Conservation (phyloP, 2,329 filamentous ascomycete species). For the Colletotrichum spaethianum region DNA sequence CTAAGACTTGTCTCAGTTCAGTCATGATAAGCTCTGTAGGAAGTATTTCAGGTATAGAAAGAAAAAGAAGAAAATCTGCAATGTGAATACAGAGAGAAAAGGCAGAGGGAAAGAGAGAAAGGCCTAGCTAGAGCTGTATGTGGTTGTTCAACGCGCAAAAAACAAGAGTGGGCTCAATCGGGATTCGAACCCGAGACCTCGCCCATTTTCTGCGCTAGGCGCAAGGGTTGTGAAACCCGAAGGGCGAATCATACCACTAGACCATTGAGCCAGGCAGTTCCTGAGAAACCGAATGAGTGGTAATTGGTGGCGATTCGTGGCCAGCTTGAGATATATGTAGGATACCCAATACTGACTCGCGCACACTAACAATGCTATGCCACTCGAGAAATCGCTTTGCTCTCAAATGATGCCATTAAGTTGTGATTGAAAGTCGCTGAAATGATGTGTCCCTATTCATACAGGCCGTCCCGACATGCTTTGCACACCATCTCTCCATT, state of each 20-base stretch:
- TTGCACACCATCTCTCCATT: too few species aligned
- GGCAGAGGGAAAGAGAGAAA: not conserved
- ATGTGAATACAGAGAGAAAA: not conserved
- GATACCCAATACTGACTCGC: rapidly evolving
- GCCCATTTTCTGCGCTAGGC: slow-evolving; percentile 30
- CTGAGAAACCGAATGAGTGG: slow-evolving; percentile 25
- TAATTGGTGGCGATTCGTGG: not conserved
- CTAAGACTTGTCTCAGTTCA: too few species aligned
- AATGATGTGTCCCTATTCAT: not conserved
- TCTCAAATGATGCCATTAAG: not conserved
- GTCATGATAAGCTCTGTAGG: too few species aligned
- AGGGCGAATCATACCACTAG: slow-evolving; percentile 41
- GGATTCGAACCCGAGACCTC: slow-evolving; percentile 40
- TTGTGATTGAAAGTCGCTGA: not conserved
- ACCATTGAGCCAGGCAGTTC: slow-evolving; percentile 32
- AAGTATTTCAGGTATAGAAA: too few species aligned
- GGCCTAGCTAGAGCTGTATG: too few species aligned
- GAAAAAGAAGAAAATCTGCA: too few species aligned
- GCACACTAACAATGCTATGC: not conserved
- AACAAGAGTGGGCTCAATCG: slow-evolving; percentile 19
- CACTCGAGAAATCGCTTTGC: not conserved
- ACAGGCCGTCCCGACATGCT: not conserved
- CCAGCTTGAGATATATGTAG: rapidly evolving
- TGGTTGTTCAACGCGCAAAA: not conserved
- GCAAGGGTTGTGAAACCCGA: slow-evolving; percentile 26